Conservation (phyloP, 2,329 filamentous ascomycete genomes). For the Graphium sp. region DNA sequence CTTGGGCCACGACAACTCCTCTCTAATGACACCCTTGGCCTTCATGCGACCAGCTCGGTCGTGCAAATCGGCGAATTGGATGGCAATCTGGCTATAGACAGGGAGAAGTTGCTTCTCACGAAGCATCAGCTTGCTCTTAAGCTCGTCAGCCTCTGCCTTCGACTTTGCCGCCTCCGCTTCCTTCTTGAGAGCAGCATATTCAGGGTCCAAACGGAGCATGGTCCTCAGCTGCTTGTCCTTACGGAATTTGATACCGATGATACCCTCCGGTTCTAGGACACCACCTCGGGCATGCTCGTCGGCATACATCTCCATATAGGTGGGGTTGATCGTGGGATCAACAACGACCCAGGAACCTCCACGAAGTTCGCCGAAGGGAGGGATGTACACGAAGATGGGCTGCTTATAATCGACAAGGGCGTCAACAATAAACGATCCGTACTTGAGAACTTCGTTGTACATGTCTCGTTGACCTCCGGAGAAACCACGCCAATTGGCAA, state of each 20-base stretch:
- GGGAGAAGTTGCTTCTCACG: constrained; percentile 83
- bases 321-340: constrained; percentile 93
- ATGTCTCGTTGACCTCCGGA: constrained; percentile 98
- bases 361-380: constrained; percentile 88
- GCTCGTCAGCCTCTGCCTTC: constrained; percentile 55
- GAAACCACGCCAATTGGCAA: constrained; percentile 99
- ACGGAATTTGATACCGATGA: constrained; percentile 96
- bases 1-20: constrained; percentile 69
- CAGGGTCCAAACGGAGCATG: constrained; percentile 82
- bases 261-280: constrained; percentile 95
- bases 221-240: constrained; percentile 95
- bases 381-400: constrained; percentile 98
- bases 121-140: constrained; percentile 70
- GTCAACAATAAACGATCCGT: constrained; percentile 97
- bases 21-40: constrained; percentile 87
- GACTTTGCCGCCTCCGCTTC: constrained; percentile 48
- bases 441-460: constrained; percentile 99
- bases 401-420: constrained; percentile 97
- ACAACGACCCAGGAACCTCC: constrained; percentile 99
- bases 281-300: constrained; percentile 89
- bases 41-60: constrained; percentile 96
- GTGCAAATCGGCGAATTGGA: constrained; percentile 94
- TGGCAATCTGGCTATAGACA: constrained; percentile 86
- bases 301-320: constrained; percentile 98
- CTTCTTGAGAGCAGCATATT: constrained; percentile 72